Base-by-base conservation (phyloP, 129 eudicot species). In the Chrysanthemum makinoi region DNA sequence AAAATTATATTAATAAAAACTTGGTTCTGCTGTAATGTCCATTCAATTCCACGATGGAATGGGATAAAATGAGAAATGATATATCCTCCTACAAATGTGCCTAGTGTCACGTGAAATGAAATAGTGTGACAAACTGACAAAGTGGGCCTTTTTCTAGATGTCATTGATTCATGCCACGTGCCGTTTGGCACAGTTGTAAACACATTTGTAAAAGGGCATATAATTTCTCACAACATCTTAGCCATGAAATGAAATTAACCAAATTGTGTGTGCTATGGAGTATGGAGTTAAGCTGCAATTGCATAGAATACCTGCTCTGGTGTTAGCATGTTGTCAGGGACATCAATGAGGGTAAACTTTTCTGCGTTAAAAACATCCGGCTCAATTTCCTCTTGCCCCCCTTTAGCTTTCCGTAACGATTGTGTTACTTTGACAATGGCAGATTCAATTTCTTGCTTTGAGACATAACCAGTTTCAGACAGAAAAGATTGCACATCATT, bases 401-500 rank as follows among this genome's bases (percentile, higher is more conserved):
- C 96, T 78, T 87, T 94, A 35, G 91, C 83, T 77, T 94, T 94
- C 26, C 99, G 86, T 65, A 94, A 71, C 55, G 97, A 90, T 73
- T 85, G 93, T 62, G 87, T 80, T 22, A 73, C 84, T 80, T 94
- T 94, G 3, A 74, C 78, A 30, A 84, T 65, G 24, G 93, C 87
- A 20, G 93, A 70, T 72, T 94, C 97, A 3, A 90, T 76, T 79
- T 94, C 99, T 80, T 77, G 97, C 79, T 83, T 87, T 50, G 99
- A 89, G 35, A 74, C 70, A 78, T 87, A 84, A 13, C 91, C 88
- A 4, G 96, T 94, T 55, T 77, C 84, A 63, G 82, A 75, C 44
- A 94, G 83, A 30, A 94, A 87, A 76, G 89, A 62, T 28, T 87
- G 79, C 65, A 86, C 39, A 61, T 94, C 97, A 24, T 35, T 64